Base-by-base conservation (phyloP, 2,329 filamentous ascomycete genomes). In the Aspergillus hiratsukae region DNA sequence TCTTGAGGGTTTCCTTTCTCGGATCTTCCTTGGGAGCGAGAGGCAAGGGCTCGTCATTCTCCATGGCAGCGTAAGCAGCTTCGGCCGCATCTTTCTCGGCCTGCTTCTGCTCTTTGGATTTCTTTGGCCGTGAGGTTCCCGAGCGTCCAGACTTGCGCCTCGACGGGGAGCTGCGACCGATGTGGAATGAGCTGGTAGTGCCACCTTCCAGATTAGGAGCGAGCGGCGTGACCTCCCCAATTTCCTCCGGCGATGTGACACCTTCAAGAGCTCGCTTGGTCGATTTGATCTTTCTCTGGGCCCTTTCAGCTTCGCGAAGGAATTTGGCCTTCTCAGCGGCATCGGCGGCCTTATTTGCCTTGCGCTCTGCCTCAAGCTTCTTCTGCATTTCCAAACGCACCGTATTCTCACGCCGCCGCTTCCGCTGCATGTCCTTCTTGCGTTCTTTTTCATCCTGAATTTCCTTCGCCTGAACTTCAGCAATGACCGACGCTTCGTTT, bases 391-490 rank as follows among this genome's bases (percentile, higher is more conserved):
- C 93, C 66, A 95, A 89, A 6, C 91, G 93, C 58, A 95, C 88
- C 3, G 91, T 91, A 81, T 97, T 97, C 72, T 97, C 93, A 19
- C 94, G 88, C 46, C 94, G 87, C 58, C 94, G 86, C 78, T 97
- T 99, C 61, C 94, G 89, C 73, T 99, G 94, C 91, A 99, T 97
- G 70, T 99, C 94, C 79, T 99, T 99, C 80, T 99, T 99, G 62
- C 94, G 90, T 76, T 99, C 94, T 77, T 99, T 99, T 75, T 99
- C 94, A 59, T 93, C 91, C 58, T 89, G 88, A 7, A 97, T 81
- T 72, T 97, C 93, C 63, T 91, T 90, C 59, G 91, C 88, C 63
- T 94, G 89, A 2, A 97, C 93, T 66, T 96, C 88, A 53, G 89
- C 84, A 58, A 93, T 83, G 1, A 94, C 93, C 43, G 89, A 87